Percentiles rank a stretch among this genome's conserved stretches.
Conservation (phyloP, 2,329 filamentous ascomycete species). For the Fusarium concolor region DNA sequence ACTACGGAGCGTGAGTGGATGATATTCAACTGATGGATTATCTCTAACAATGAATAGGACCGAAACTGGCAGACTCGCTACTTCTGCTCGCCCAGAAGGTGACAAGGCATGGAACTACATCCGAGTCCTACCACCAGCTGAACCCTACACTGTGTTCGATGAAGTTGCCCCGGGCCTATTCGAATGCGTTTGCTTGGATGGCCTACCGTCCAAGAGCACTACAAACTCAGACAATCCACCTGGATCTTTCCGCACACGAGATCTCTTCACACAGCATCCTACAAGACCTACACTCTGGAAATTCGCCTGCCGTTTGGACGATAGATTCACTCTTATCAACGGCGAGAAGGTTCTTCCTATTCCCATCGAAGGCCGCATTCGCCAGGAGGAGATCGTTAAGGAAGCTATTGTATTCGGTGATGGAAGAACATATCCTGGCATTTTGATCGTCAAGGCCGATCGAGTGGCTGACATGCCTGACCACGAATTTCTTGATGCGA, state of each 20-base stretch:
- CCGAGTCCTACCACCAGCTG: slow-evolving; percentile 46
- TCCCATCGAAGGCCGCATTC: slow-evolving; percentile 64
- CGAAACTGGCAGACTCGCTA: slow-evolving; percentile 47
- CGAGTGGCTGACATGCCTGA: slow-evolving; percentile 55
- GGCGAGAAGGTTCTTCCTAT: slow-evolving; percentile 62
- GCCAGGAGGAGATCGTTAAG: slow-evolving; percentile 62
- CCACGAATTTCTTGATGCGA: slow-evolving; percentile 58
- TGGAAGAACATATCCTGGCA: slow-evolving; percentile 62
- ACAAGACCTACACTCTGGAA: slow-evolving; percentile 58
- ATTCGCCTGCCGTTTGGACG: slow-evolving; percentile 59
- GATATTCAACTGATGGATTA: too few species aligned
- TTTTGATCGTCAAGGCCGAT: slow-evolving; percentile 65
- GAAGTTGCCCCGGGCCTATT: slow-evolving; percentile 49
- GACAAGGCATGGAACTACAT: slow-evolving; percentile 50
- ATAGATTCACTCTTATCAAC: slow-evolving; percentile 59
- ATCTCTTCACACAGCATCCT: slow-evolving; percentile 58
- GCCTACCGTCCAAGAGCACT: slow-evolving; percentile 52
- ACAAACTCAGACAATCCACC: slow-evolving; percentile 56
- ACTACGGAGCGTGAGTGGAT: slow-evolving; percentile 65
- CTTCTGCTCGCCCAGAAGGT: slow-evolving; percentile 39
- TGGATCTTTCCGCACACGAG: slow-evolving; percentile 58
- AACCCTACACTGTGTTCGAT: slow-evolving; percentile 45
- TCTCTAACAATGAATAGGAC: slow-evolving; percentile 24
- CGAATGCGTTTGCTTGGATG: slow-evolving; percentile 53
- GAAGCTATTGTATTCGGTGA: slow-evolving; percentile 70